A percentile compares a stretch with the other conserved stretches of the same genome.
These are phyloP conservation scores for Cajanus cajan DNA, from an alignment of 306 rosid species.

Conservation along the genomic window DNA sequence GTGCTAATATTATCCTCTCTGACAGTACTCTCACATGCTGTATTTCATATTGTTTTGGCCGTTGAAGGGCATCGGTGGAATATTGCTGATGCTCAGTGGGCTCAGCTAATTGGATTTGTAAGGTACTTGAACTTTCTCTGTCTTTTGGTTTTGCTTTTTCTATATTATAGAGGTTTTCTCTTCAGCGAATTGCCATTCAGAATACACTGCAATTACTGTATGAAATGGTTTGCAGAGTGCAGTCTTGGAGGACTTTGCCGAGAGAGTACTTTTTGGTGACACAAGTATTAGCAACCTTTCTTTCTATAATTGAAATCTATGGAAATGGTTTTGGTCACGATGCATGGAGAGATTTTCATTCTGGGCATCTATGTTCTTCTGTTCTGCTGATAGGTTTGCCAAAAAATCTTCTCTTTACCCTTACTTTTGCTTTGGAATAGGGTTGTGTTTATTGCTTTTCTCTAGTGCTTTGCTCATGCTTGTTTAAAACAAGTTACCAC, in stretches of 20 bases:
- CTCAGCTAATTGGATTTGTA: constrained; percentile 72
- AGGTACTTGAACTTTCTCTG: constrained; percentile 43
- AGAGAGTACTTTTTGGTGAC: constrained; percentile 56
- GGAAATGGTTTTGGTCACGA: constrained; percentile 56
- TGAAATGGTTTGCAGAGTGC: constrained; percentile 62
- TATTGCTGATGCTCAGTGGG: constrained; percentile 65
- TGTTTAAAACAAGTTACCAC: neutral
- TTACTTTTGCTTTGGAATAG: neutral
- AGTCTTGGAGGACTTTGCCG: constrained; percentile 62
- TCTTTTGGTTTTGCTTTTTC: neutral
- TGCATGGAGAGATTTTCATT: constrained; percentile 56
- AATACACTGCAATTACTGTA: neutral
- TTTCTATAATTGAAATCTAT: constrained; percentile 65
- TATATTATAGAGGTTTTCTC: neutral
- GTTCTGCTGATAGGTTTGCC: constrained; percentile 51
- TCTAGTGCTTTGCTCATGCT: neutral
- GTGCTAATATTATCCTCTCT: constrained; percentile 59
- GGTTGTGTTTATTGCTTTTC: constrained; percentile 23
- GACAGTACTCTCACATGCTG: constrained; percentile 64
- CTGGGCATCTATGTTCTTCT: constrained; percentile 46
- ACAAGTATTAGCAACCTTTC: constrained; percentile 58
- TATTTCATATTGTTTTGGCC: constrained; percentile 61
- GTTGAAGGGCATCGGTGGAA: constrained; percentile 59
- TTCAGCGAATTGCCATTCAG: constrained; percentile 2
- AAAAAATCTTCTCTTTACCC: neutral